phyloP scores from a whole-genome alignment of 768 basidiomycete genomes.

The Collybia sordida region DNA sequence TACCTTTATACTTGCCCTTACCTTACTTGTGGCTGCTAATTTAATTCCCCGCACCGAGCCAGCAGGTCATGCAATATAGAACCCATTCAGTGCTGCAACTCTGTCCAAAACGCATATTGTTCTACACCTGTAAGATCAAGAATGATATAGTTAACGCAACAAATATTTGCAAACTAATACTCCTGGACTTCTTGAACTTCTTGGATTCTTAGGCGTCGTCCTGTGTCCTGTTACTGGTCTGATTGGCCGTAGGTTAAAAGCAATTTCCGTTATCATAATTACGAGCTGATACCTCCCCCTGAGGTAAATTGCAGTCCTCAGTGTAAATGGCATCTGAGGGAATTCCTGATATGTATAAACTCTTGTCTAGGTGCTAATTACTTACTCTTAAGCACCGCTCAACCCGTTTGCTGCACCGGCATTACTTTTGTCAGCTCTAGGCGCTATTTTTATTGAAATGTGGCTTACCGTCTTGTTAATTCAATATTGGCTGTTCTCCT shows the following conservation, averaged over 20 bases:
- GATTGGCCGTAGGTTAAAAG: conserved; percentile 12
- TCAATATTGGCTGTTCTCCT: conserved; percentile 7
- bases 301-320: conserved; percentile 12
- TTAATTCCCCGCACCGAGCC: conserved; percentile 8
- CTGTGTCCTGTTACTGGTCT: conserved; percentile 3
- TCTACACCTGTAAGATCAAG: neutral
- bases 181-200: neutral
- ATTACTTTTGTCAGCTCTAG: conserved; percentile 14
- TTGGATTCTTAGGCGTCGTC: conserved; percentile 6
- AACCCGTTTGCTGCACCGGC: conserved; percentile 18
- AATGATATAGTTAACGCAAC: too few relatives aligned
- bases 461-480: neutral
- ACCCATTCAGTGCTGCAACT: conserved; percentile 16
- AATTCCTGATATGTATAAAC: conserved; percentile 10
- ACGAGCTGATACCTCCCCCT: neutral
- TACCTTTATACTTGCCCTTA: conserved; percentile 1
- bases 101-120: conserved; percentile 2
- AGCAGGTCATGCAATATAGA: conserved; percentile 16
- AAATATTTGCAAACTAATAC: neutral
- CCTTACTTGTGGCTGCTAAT: conserved; percentile 9
- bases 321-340: conserved; percentile 9
- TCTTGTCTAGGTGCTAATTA: neutral
- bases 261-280: neutral
- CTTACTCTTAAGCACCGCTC: conserved; percentile 3
- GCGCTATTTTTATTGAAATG: neutral